Conservation (phyloP, 192 early-diverging fungal species). For the Umbelopsis isabellina region DNA sequence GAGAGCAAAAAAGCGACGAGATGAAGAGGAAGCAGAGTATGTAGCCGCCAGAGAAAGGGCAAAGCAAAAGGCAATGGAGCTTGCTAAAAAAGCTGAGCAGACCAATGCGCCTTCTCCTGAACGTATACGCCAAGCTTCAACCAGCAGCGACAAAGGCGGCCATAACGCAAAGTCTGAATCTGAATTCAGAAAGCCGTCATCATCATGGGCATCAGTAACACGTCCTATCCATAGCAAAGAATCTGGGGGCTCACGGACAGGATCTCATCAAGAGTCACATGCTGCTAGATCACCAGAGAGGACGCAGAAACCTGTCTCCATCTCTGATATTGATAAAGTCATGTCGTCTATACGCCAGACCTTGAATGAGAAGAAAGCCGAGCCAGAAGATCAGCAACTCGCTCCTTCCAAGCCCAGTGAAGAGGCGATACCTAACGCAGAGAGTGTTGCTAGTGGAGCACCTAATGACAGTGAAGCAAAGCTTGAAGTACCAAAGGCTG, state of each 20-base stretch:
- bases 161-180: neutral
- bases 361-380: constrained; percentile 11
- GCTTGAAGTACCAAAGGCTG: no score
- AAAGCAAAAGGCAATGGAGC: constrained; percentile 37
- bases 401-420: neutral
- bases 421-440: no score
- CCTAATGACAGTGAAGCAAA: no score
- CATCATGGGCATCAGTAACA: neutral
- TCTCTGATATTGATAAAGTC: constrained; percentile 27
- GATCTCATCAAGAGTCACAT: neutral
- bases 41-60: constrained; percentile 37
- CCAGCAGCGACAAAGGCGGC: neutral
- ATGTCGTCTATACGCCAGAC: constrained; percentile 26
- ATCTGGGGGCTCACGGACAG: neutral
- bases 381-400: neutral
- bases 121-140: neutral
- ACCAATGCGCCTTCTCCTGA: neutral
- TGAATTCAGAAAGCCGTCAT: neutral
- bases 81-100: constrained; percentile 24
- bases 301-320: constrained; percentile 2
- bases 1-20: constrained; percentile 41
- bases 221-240: constrained; percentile 5
- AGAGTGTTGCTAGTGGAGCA: no score
- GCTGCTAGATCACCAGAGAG: constrained; percentile 1
- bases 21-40: constrained; percentile 42